Conservation (phyloP, 164 flowering plant genomes). For the Sextonia rubra region DNA sequence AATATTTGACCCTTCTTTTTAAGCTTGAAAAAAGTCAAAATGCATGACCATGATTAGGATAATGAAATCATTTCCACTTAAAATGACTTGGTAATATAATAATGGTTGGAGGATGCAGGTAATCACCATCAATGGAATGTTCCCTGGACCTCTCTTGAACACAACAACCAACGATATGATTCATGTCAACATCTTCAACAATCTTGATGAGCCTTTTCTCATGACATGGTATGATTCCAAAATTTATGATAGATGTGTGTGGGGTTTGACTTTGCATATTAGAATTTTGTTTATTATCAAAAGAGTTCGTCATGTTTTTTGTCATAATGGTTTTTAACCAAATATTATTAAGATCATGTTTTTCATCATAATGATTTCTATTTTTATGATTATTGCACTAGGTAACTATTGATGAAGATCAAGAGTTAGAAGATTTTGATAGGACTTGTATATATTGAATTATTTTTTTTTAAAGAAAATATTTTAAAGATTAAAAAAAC, state of each 20-base stretch:
- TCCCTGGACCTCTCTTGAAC: slow-evolving; percentile 68
- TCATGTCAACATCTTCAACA: slow-evolving; percentile 54
- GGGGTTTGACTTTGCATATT: background rate
- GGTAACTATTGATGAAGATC: too few species aligned
- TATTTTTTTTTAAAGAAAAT: too few species aligned
- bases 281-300: background rate
- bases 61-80: too few species aligned
- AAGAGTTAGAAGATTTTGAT: too few species aligned
- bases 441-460: too few species aligned
- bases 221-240: slow-evolving; percentile 48
- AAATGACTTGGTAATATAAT: background rate
- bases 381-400: background rate
- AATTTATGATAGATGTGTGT: background rate
- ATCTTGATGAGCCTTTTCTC: slow-evolving; percentile 56
- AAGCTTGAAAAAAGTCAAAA: too few species aligned
- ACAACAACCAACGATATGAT: slow-evolving; percentile 52
- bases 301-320: background rate
- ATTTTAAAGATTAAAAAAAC: too few species aligned
- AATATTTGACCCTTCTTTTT: background rate
- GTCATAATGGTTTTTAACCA: too few species aligned
- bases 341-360: too few species aligned
- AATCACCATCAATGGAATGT: slow-evolving; percentile 61
- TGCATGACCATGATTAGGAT: too few species aligned
- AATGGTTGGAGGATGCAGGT: slow-evolving; percentile 31
- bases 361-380: too few species aligned